Base-by-base conservation (phyloP, 1,284 basidiomycete genomes). In the Phellopilus nigrolimitatus region DNA sequence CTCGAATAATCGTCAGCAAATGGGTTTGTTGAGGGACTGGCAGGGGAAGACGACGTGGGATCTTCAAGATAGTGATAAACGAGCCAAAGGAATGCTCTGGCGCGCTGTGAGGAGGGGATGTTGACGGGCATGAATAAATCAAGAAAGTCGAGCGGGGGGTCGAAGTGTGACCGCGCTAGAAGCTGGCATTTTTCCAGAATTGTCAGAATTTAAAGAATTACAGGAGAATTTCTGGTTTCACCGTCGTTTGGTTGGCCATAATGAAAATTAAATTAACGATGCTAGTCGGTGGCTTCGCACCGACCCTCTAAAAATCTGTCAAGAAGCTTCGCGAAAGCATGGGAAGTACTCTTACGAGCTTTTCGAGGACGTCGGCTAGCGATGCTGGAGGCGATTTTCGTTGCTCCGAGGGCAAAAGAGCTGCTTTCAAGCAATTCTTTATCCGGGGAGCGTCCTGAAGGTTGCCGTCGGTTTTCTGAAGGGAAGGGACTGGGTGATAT, bases 51-150 rank as follows among this genome's bases (percentile, higher is more conserved):
- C 12, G 50, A 49, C n/a, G 47, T 47, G 7, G 49, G 65, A 15
- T 66, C 66, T 57, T 76, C 72, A 51, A 77, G 67, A 57, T 78
- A 76, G 58, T 76, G 71, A 62, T 71, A 76, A 51, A 78, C 66
- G 46, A 78, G 66, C 69, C 74, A 76, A 22, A 80, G 65, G 64
- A 93, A 90, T 1, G 80, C 84, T 49, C 72, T 73, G 10, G 86
- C 88, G 33, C 90, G 82, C 55, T 85, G 81, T 3, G 66, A 65
- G 5, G 90, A 88, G 15, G 82, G 78, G 37, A 89, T 73, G 46
- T 79, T 80, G 61, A 78, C 76, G 43, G 88, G 85, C 43, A 89
- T 73, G 66, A 93, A 92, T 33, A 93, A 71, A 66, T 92, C 89
- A 37, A 90, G 71, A 56, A 92, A 85, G 64, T 89, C 89, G 50